A percentile compares a stretch with the other conserved stretches of the same genome.
These are phyloP conservation scores for Aspergillus luchuensis DNA, from an alignment of 2,329 filamentous ascomycete species.

Conservation along the genomic window DNA sequence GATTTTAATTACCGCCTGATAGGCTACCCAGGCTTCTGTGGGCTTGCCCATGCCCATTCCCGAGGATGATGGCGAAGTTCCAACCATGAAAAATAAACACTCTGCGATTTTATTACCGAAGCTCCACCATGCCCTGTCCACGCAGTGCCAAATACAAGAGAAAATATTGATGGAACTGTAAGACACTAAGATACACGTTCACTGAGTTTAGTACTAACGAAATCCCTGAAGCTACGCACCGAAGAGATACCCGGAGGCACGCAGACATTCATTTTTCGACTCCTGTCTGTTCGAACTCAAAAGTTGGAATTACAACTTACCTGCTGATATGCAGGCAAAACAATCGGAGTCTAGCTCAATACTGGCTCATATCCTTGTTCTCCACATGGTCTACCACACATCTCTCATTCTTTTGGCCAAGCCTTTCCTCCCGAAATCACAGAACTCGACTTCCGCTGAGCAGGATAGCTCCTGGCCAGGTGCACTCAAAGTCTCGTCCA, in stretches of 20 bases:
- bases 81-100: too few relatives aligned
- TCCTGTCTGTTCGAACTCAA: constrained; percentile 36
- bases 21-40: too few relatives aligned
- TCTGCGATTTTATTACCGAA: too few relatives aligned
- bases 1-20: too few relatives aligned
- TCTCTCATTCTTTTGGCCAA: constrained; percentile 36
- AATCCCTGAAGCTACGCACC: constrained; percentile 32
- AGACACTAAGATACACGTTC: background rate
- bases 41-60: too few relatives aligned
- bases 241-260: constrained; percentile 26
- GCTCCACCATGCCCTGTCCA: background rate
- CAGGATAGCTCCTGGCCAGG: too few relatives aligned
- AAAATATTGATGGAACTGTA: constrained; percentile 36
- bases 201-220: background rate
- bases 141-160: constrained; percentile 32
- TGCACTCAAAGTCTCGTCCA: background rate
- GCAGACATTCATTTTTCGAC: constrained; percentile 32
- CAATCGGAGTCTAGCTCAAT: constrained; percentile 12
- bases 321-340: constrained; percentile 33
- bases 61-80: too few relatives aligned
- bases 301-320: constrained; percentile 40
- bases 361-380: constrained; percentile 34
- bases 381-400: constrained; percentile 42
- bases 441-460: background rate
- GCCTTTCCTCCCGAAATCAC: constrained; percentile 25